These are phyloP conservation scores for Paraphoma sp. DNA, from an alignment of 2,329 filamentous ascomycete species.

Conservation along the genomic window DNA sequence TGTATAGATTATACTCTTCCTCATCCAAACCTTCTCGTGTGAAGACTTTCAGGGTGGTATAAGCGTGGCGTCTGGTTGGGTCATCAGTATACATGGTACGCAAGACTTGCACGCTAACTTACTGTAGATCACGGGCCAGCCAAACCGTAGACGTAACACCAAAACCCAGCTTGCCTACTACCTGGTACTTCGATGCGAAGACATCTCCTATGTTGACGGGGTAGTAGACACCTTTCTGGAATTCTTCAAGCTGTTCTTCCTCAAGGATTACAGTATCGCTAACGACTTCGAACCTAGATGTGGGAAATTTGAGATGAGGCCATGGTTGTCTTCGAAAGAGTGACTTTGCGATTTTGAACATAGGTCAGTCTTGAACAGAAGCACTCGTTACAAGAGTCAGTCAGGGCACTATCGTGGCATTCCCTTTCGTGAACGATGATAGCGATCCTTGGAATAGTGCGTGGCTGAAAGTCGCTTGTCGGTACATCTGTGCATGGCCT, in stretches of 20 bases:
- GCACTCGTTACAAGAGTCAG: no score
- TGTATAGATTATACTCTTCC: constrained; percentile 13
- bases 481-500: no score
- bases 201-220: constrained; percentile 20
- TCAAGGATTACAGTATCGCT: constrained; percentile 9
- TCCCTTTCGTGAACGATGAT: no score
- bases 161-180: constrained; percentile 23
- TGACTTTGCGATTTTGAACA: constrained; percentile 3
- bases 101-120: constrained; percentile 3
- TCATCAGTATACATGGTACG: not conserved
- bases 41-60: constrained; percentile 14
- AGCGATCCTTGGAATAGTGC: no score
- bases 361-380: not conserved
- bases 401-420: no score
- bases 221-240: constrained; percentile 7
- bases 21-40: constrained; percentile 8
- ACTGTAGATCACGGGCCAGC: constrained; percentile 18
- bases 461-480: no score
- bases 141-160: constrained; percentile 16
- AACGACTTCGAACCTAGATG: constrained; percentile 16
- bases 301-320: constrained; percentile 15
- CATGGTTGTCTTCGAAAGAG: constrained; percentile 18
- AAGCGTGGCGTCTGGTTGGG: constrained; percentile 6
- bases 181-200: constrained; percentile 17
- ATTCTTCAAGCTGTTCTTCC: constrained; percentile 17